Base-by-base conservation (phyloP, 148 eudicot species). In the Persicaria maculosa region DNA sequence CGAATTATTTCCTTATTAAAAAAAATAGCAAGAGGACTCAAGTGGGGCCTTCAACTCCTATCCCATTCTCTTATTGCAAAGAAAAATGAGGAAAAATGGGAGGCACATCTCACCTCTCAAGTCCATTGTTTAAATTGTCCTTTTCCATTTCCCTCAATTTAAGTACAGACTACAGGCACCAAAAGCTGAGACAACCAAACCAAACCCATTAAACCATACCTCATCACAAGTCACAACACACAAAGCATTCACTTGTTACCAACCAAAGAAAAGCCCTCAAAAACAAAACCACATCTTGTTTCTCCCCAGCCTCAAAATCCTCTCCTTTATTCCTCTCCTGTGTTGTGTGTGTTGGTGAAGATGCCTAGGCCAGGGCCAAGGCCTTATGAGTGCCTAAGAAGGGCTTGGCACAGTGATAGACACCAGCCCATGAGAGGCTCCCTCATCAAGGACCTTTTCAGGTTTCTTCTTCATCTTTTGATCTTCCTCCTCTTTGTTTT, bases 341-440 rank as follows among this genome's bases (percentile, higher is more conserved):
- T 10, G 54, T 16, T 11, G 54, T 50, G 16, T 17, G n/a, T 19
- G 5, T 54, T 17, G 15, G 59, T 54, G 59, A 87, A 83, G 81
- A 92, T 92, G 94, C 94, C 97, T 6, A 89, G 93, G 78, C 97
- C 93, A 52, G 97, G 97, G 1, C 93, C 97, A 12, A 89, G 93
- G 72, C 91, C 97, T 9, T 92, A 88, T 80, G 97, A 92, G 79
- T 92, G 97, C 76, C 93, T 91, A 44, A 85, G 90, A 75, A 89
- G 97, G 76, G 90, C 93, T 83, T 91, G 97, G 93, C 97, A 89
- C 73, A 89, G 93, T 76, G 93, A 91, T 79, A 89, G 90, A 64
- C 93, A 91, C 77, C 92, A 83, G 81, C 92, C 93, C 83, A 83
- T 89, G 22, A 82, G 93, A 79, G 93, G 92, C 75, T 88, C 89